Conservation (phyloP, 306 rosid species). For the Senna siamea region DNA sequence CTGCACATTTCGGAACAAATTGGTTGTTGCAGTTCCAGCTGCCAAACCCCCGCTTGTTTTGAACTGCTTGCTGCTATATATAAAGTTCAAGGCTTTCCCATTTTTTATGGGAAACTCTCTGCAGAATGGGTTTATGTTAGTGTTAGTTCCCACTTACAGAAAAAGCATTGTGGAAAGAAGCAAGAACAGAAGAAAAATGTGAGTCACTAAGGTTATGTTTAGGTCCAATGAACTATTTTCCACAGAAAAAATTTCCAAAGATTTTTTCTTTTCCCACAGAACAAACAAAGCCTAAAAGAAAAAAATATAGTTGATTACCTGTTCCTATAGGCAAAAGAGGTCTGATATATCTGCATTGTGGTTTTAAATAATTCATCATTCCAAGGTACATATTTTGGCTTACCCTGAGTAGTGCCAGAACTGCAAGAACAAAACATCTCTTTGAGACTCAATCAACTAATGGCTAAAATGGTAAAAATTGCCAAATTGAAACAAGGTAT, state of each 20-base stretch:
- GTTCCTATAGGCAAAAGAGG: conserved; percentile 90
- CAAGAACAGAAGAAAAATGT: not conserved
- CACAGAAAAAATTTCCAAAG: not conserved
- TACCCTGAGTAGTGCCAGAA: conserved; percentile 95
- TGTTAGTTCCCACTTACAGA: conserved; percentile 33
- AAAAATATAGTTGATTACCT: conserved; percentile 45
- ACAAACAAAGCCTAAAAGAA: not conserved
- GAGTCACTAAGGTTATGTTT: not conserved
- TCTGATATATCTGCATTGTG: conserved; percentile 73
- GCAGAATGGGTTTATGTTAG: conserved; percentile 9
- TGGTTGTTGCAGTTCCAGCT: conserved; percentile 89
- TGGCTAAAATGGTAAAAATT: not conserved
- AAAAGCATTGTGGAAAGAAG: not conserved
- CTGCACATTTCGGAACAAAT: conserved; percentile 52
- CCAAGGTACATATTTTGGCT: conserved; percentile 83
- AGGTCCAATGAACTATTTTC: no score
- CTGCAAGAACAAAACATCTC: conserved; percentile 53
- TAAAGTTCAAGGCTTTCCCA: conserved; percentile 81
- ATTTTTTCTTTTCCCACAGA: not conserved
- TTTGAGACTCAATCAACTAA: conserved; percentile 26
- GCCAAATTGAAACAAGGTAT: not conserved
- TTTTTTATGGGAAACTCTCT: conserved; percentile 76
- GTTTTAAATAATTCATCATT: conserved; percentile 81
- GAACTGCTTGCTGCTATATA: conserved; percentile 81
- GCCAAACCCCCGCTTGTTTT: conserved; percentile 73